phyloP scores from a whole-genome alignment of 208 protist species.

The Wallacemonas sp. region DNA sequence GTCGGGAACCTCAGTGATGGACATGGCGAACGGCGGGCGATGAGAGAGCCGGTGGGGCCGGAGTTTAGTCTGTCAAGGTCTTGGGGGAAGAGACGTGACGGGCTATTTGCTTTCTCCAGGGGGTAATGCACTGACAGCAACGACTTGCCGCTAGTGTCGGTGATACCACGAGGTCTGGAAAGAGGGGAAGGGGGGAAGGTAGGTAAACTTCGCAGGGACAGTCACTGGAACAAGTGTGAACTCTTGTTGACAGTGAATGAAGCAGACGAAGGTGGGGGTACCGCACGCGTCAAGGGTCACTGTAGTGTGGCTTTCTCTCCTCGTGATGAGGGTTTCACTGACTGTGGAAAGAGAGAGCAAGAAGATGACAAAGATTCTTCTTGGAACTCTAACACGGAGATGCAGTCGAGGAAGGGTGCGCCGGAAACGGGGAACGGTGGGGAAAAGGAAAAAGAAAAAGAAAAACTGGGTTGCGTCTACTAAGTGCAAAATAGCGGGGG shows the following conservation, averaged over 20 bases:
- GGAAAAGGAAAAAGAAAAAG: conserved; percentile 10
- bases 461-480: conserved; percentile 5
- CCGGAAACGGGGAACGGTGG: too few species aligned
- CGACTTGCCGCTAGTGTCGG: too few species aligned
- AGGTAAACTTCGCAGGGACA: background rate
- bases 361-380: too few species aligned
- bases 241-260: conserved; percentile 6
- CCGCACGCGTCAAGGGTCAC: too few species aligned
- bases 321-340: background rate
- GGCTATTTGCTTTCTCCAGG: too few species aligned
- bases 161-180: too few species aligned
- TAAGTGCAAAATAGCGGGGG: conserved; percentile 15
- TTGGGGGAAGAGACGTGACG: conserved; percentile 7
- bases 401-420: too few species aligned
- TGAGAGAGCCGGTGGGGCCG: background rate
- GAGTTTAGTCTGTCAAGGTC: background rate
- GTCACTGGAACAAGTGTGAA: conserved; percentile 4
- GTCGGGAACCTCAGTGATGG: conserved; percentile 47
- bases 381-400: too few species aligned
- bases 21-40: background rate
- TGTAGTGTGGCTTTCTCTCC: too few species aligned
- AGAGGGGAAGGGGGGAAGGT: background rate
- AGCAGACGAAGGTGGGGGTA: too few species aligned
- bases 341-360: background rate
- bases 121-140: too few species aligned